Evolutionary conservation across 2,329 filamentous ascomycete species (phyloP).

Genomic region (Penicillium griseofulvum): DNA sequence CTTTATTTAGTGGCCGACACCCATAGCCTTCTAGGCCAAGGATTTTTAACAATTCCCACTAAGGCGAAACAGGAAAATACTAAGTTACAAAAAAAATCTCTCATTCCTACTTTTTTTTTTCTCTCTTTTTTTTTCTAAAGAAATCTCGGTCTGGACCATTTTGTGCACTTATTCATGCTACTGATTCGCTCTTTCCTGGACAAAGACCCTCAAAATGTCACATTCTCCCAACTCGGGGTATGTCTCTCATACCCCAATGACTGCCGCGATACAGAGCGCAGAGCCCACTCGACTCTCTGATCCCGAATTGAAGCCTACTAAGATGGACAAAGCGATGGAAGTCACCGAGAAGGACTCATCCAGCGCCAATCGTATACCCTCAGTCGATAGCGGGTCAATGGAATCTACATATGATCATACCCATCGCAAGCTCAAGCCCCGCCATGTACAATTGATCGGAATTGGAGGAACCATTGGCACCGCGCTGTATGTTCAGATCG

Average conservation of each 20-base stretch:
- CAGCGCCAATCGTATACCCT: slow-evolving; percentile 18
- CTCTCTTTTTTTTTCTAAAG: neutral
- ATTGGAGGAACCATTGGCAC: slow-evolving; percentile 48
- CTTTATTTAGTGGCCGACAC: neutral
- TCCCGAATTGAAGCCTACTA: slow-evolving; percentile 14
- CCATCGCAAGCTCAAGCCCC: slow-evolving; percentile 43
- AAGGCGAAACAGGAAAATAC: slow-evolving; percentile 3
- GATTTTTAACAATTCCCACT: neutral
- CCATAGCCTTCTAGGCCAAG: neutral
- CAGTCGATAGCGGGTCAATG: slow-evolving; percentile 24
- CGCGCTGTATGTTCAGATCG: slow-evolving; percentile 46
- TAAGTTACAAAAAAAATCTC: neutral
- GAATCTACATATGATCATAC: slow-evolving; percentile 33
- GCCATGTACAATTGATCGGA: slow-evolving; percentile 49
- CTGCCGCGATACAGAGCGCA: slow-evolving; percentile 17
- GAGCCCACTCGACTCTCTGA: slow-evolving; percentile 12
- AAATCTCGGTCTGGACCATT: neutral
- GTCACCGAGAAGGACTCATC: slow-evolving; percentile 19
- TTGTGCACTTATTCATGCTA: neutral
- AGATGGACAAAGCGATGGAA: slow-evolving; percentile 10
- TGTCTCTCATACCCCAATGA: slow-evolving; percentile 15
- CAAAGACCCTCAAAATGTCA: slow-evolving; percentile 7
- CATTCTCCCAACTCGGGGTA: neutral
- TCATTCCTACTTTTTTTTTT: neutral
- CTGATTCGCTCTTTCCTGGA: neutral